Evolutionary conservation across 257 asterid species (phyloP), one percentile per base, ranked within the genome.

Genomic region (Hygrophila difformis): DNA sequence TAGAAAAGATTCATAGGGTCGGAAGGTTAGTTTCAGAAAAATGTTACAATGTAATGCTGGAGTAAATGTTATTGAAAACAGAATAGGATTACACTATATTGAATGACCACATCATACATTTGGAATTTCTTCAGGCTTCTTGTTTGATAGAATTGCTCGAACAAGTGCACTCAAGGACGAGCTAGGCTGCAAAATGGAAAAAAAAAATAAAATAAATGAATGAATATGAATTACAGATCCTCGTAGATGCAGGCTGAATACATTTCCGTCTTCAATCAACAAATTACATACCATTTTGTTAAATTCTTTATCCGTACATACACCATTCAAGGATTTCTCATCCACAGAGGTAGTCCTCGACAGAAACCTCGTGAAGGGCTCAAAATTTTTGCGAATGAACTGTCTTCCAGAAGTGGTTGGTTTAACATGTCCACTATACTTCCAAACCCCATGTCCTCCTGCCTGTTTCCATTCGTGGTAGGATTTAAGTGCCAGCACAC

Each of bases 101-200:
- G 37, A 33, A 10, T 9, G 8, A 5, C 3, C 8, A 9, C 10
- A 10, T 33, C 76, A 51, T 47, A 88, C 97, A 75, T 61, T 72
- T 37, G 94, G 94, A 71, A 91, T 88, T 60, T 91, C 98, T 45
- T 91, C 96, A 5, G 96, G 92, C 75, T 80, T 91, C 94, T 80
- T 86, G 52, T 91, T 93, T 64, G 68, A 45, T 38, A 91, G 61
- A 59, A 81, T 60, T 21, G 93, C 73, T 51, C 87, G 94, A 63
- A 91, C 77, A 41, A 86, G 98, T 80, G 67, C 70, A 59, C 83
- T 69, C 70, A 86, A 68, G 61, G 98, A 79, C 49, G 95, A 79
- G 60, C 42, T 67, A 40, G 78, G 62, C 98, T 91, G 88, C 66
- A 53, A 55, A 22, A 37, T 39, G 40, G 23, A 36, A 18, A 42